Evolutionary conservation across 352 stramenopile genomes (phyloP).

Genomic region (Discostella stelligera): DNA sequence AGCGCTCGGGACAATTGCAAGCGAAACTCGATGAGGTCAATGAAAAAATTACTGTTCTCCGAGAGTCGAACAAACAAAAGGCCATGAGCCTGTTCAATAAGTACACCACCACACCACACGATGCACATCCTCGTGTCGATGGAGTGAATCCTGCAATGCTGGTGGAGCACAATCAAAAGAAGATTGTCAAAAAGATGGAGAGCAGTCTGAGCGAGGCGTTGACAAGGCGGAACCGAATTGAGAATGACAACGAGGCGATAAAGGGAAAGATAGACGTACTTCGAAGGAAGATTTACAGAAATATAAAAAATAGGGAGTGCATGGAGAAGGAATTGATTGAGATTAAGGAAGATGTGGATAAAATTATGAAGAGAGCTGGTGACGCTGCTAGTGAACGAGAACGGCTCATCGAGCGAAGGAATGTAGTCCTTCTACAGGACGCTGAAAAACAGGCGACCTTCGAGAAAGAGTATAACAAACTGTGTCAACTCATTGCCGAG

Average conservation of each 20-base stretch:
- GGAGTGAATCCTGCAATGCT: constrained; percentile 60
- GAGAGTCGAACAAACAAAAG: constrained; percentile 58
- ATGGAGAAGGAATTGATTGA: constrained; percentile 58
- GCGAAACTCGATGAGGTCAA: constrained; percentile 49
- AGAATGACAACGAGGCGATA: constrained; percentile 58
- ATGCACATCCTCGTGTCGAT: constrained; percentile 62
- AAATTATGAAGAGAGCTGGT: constrained; percentile 52
- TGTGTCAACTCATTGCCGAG: constrained; percentile 48
- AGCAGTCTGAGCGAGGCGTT: constrained; percentile 58
- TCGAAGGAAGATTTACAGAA: constrained; percentile 51
- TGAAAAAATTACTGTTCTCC: constrained; percentile 46
- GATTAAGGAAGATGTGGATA: constrained; percentile 51
- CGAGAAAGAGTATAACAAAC: constrained; percentile 50
- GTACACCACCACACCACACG: constrained; percentile 46
- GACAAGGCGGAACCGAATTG: constrained; percentile 48
- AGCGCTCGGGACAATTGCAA: constrained; percentile 41
- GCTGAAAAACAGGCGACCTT: constrained; percentile 51
- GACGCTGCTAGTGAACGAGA: constrained; percentile 50
- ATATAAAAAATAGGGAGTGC: constrained; percentile 48
- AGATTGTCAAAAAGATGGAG: constrained; percentile 68
- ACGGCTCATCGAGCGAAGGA: constrained; percentile 48
- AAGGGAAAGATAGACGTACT: constrained; percentile 66
- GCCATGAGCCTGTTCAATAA: constrained; percentile 66
- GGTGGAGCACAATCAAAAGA: constrained; percentile 64
- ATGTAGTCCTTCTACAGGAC: constrained; percentile 51